Evolutionary conservation across 2,329 filamentous ascomycete genomes (phyloP).

Genomic region (Arthrinium puccinioides): DNA sequence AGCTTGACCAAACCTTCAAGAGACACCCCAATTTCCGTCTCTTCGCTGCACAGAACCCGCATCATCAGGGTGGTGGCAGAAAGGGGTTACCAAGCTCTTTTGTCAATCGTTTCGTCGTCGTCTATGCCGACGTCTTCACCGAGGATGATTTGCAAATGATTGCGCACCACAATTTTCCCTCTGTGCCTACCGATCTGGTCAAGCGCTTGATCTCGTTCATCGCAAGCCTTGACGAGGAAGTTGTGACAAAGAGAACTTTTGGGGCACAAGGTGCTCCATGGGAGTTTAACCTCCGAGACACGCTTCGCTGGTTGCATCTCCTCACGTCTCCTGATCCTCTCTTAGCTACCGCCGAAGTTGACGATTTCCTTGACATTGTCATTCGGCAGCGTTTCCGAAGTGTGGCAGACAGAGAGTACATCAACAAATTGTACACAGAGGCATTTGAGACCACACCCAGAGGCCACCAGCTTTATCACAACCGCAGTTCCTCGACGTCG

Average conservation of each 20-base stretch:
- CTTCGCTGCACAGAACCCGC: slow-evolving; percentile 95
- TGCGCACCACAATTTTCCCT: slow-evolving; percentile 68
- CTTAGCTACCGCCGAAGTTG: slow-evolving; percentile 50
- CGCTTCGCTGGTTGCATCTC: slow-evolving; percentile 78
- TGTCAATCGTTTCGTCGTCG: slow-evolving; percentile 95
- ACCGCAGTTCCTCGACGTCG: slow-evolving; percentile 55
- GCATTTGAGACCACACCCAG: slow-evolving; percentile 49
- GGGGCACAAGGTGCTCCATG: slow-evolving; percentile 69
- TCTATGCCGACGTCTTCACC: slow-evolving; percentile 88
- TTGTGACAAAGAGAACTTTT: slow-evolving; percentile 52
- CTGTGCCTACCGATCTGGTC: slow-evolving; percentile 51
- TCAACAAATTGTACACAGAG: slow-evolving; percentile 59
- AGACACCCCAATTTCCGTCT: slow-evolving; percentile 86
- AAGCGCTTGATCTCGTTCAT: slow-evolving; percentile 70
- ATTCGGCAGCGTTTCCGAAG: slow-evolving; percentile 85
- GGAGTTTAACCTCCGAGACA: slow-evolving; percentile 93
- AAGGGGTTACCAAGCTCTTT: slow-evolving; percentile 94
- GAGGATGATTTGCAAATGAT: slow-evolving; percentile 76
- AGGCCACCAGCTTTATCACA: slow-evolving; percentile 63
- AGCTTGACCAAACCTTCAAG: slow-evolving; percentile 89
- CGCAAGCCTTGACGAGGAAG: slow-evolving; percentile 66
- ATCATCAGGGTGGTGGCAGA: slow-evolving; percentile 91
- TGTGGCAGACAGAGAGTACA: slow-evolving; percentile 55
- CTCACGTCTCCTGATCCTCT: slow-evolving; percentile 54
- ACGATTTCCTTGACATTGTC: slow-evolving; percentile 74